Percentiles rank a stretch among this genome's conserved stretches.
These are phyloP conservation scores for Suhomyces yuchorum DNA, from an alignment of 1,139 yeast genomes.

Conservation along the genomic window DNA sequence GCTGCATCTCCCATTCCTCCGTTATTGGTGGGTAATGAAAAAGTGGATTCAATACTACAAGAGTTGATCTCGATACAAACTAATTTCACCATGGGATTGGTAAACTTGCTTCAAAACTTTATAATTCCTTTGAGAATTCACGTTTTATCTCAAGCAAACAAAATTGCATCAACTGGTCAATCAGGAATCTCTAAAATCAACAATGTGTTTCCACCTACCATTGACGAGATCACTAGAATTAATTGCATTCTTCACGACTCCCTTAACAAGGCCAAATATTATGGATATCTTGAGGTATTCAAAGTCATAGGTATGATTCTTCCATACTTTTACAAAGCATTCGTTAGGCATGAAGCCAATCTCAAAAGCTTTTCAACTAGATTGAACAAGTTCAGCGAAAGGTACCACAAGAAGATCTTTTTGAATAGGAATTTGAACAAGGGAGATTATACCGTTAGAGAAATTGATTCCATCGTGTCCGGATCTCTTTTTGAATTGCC, in stretches of 20 bases:
- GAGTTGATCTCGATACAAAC: conserved; percentile 75
- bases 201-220: conserved; percentile 87
- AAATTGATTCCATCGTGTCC: conserved; percentile 68
- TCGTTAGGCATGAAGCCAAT: conserved; percentile 89
- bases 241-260: conserved; percentile 83
- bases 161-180: conserved; percentile 30
- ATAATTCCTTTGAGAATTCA: conserved; percentile 76
- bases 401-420: conserved; percentile 50
- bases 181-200: conserved; percentile 66
- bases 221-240: conserved; percentile 87
- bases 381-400: conserved; percentile 49
- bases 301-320: conserved; percentile 78
- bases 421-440: conserved; percentile 35
- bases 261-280: conserved; percentile 62
- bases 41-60: conserved; percentile 52
- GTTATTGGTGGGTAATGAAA: conserved; percentile 19
- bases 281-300: conserved; percentile 71
- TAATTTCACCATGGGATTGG: conserved; percentile 69
- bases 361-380: conserved; percentile 34
- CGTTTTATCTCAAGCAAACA: conserved; percentile 44
- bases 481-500: conserved; percentile 70
- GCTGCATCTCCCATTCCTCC: conserved; percentile 17
- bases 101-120: conserved; percentile 73
- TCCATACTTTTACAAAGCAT: conserved; percentile 90
- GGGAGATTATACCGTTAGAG: conserved; percentile 51